Evolutionary conservation across 2,329 filamentous ascomycete species (phyloP).

Genomic region (Paraphaeosphaeria minitans): DNA sequence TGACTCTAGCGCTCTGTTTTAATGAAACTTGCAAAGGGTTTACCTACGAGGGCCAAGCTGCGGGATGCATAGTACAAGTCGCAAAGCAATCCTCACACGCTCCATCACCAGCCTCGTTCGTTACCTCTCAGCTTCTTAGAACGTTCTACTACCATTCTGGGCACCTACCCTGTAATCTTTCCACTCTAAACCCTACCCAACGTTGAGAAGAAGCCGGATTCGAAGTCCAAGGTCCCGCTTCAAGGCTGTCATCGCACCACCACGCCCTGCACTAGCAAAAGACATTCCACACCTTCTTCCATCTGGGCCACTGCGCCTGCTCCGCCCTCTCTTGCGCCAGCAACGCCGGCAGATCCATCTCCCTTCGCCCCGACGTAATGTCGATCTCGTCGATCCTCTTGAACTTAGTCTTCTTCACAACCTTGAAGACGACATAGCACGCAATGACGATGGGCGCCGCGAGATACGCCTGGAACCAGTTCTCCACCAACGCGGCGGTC

Average conservation of each 20-base stretch:
- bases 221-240: background rate
- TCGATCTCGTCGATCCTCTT: slow-evolving; percentile 75
- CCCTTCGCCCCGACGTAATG: slow-evolving; percentile 78
- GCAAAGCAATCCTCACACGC: background rate
- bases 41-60: background rate
- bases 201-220: background rate
- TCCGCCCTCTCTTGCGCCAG: slow-evolving; percentile 78
- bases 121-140: background rate
- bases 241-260: background rate
- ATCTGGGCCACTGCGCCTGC: slow-evolving; percentile 54
- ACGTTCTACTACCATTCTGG: background rate
- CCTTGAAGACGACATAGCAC: slow-evolving; percentile 74
- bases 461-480: slow-evolving; percentile 74
- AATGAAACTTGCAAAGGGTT: background rate
- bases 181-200: too few species aligned
- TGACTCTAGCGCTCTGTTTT: background rate
- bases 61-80: background rate
- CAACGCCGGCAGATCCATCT: slow-evolving; percentile 76
- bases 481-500: slow-evolving; percentile 56
- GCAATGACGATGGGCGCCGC: slow-evolving; percentile 68
- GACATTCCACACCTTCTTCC: slow-evolving; percentile 52
- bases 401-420: slow-evolving; percentile 69
- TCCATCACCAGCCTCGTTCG: background rate
- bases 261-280: slow-evolving; percentile 38
- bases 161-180: background rate